Evolutionary conservation across 192 early-diverging fungal species (phyloP), one percentile per base, ranked within the genome.

Genomic region (Coemansia sp.): DNA sequence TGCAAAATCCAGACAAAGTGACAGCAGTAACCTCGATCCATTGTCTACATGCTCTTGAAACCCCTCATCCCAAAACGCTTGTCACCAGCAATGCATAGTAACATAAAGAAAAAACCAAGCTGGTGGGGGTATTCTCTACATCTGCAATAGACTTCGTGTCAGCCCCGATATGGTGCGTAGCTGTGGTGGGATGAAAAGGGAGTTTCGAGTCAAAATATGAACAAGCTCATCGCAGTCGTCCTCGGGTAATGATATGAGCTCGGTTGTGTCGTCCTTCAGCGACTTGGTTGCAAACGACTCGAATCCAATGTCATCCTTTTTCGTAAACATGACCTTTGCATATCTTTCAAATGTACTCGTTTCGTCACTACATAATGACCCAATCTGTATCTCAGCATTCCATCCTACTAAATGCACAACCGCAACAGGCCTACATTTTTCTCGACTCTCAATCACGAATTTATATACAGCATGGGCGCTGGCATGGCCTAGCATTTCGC

Each of bases 381-480:
- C 15, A 40, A 5, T 10, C 13, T 12, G 12, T 57, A 83, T 66
- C 37, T 77, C 75, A 13, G 75, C 55, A 42, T 83, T 83, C 80
- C 80, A 83, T 10, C 75, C 80, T 49, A 74, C 76, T 15, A 83
- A 47, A 32, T 77, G 72, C 6, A 83, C 57, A 41, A 83, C 72
- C 1, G 48, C 59, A 6, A 55, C 68, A 1, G 80, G 80, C 43
- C 46, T 68, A 43, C 80, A 77, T 6, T 66, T 62, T 39, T 67
- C 62, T 16, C 72, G 72, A 21, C 71, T 76, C 41, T 83, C 80
- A 13, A 83, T 40, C 41, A 74, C 72, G 68, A 72, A 83, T 46
- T 77, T 74, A 63, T 83, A 83, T 11, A 83, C 66, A 1, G 80
- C 80, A 58, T 83, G 80, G 0, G 80, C 80, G 13, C 74, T 65